These are phyloP conservation scores for Takashimella tepidaria DNA, from an alignment of 1,284 basidiomycete genomes.

Conservation along the genomic window DNA sequence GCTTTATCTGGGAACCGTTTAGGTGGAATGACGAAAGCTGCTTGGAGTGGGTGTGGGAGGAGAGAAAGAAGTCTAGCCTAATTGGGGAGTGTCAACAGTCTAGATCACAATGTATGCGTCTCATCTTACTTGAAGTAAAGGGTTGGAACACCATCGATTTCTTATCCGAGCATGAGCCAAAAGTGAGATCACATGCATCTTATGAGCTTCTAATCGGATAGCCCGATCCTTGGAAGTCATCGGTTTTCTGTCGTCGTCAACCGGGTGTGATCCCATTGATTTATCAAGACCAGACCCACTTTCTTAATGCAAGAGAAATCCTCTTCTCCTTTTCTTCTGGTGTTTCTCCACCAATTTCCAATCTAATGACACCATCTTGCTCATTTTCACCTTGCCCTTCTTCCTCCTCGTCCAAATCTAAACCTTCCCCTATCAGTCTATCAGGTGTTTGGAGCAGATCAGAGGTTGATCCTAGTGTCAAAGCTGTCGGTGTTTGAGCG, in stretches of 20 bases:
- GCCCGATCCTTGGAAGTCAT: slow-evolving; percentile 57
- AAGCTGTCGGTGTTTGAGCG: neutral
- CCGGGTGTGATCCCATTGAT: neutral
- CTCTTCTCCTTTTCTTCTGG: slow-evolving; percentile 38
- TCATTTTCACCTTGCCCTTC: slow-evolving; percentile 21
- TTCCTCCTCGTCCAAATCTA: slow-evolving; percentile 14
- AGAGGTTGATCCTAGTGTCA: slow-evolving; percentile 20
- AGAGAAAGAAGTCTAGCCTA: slow-evolving; percentile 69
- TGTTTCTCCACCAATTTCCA: slow-evolving; percentile 43
- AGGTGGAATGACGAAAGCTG: slow-evolving; percentile 74
- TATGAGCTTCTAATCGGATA: slow-evolving; percentile 72
- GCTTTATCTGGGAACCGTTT: slow-evolving; percentile 72
- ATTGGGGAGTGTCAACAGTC: slow-evolving; percentile 2
- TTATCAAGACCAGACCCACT: slow-evolving; percentile 33
- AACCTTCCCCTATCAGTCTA: slow-evolving; percentile 1
- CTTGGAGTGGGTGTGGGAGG: slow-evolving; percentile 70
- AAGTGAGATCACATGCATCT: slow-evolving; percentile 75
- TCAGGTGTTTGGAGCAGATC: slow-evolving; percentile 24
- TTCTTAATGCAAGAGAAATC: slow-evolving; percentile 35
- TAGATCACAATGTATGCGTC: neutral
- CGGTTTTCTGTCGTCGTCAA: slow-evolving; percentile 34
- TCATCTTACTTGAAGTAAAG: slow-evolving; percentile 63
- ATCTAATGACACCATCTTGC: slow-evolving; percentile 30
- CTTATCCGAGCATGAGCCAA: slow-evolving; percentile 69
- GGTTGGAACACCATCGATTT: slow-evolving; percentile 81